phyloP scores from a whole-genome alignment of 2,329 filamentous ascomycete genomes.

The Esteya vermicola region DNA sequence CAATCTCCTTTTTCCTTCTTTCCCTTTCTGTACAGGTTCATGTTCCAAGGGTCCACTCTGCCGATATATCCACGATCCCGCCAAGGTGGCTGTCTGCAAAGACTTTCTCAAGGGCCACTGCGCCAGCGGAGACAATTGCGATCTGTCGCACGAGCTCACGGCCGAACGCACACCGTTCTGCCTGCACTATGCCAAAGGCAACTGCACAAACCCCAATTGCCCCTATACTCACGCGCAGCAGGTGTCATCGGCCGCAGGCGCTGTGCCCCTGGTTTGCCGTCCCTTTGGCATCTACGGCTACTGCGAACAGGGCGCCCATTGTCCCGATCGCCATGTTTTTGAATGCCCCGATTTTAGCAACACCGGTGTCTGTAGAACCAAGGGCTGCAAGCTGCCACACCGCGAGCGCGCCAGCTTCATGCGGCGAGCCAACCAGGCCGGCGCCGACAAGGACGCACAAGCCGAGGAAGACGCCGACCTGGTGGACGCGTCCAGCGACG shows the following conservation, averaged over 20 bases:
- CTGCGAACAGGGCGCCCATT: slow-evolving; percentile 68
- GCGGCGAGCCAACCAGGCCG: slow-evolving; percentile 45
- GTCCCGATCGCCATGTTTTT: slow-evolving; percentile 71
- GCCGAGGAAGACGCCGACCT: slow-evolving; percentile 35
- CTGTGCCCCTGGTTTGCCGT: slow-evolving; percentile 71
- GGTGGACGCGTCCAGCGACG: slow-evolving; percentile 66
- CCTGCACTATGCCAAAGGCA: slow-evolving; percentile 77
- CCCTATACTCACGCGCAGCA: slow-evolving; percentile 73
- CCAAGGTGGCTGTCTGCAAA: slow-evolving; percentile 83
- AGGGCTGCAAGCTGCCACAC: slow-evolving; percentile 74
- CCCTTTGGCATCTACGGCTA: slow-evolving; percentile 78
- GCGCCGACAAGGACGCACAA: slow-evolving; percentile 23
- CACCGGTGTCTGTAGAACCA: slow-evolving; percentile 66
- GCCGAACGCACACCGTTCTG: slow-evolving; percentile 78
- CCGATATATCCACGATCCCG: slow-evolving; percentile 68
- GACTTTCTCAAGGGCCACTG: slow-evolving; percentile 70
- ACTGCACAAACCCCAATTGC: slow-evolving; percentile 77
- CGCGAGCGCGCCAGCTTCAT: slow-evolving; percentile 72
- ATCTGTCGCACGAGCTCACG: slow-evolving; percentile 76
- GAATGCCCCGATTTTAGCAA: slow-evolving; percentile 96
- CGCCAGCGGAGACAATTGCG: slow-evolving; percentile 62
- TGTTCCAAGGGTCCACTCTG: slow-evolving; percentile 73
- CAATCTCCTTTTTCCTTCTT: slow-evolving; percentile 8
- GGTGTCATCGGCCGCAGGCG: too few relatives aligned
- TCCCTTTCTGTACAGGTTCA: slow-evolving; percentile 44